These are phyloP conservation scores for Phaeosphaeriaceae sp. DNA, from an alignment of 2,329 filamentous ascomycete genomes.

Conservation along the genomic window DNA sequence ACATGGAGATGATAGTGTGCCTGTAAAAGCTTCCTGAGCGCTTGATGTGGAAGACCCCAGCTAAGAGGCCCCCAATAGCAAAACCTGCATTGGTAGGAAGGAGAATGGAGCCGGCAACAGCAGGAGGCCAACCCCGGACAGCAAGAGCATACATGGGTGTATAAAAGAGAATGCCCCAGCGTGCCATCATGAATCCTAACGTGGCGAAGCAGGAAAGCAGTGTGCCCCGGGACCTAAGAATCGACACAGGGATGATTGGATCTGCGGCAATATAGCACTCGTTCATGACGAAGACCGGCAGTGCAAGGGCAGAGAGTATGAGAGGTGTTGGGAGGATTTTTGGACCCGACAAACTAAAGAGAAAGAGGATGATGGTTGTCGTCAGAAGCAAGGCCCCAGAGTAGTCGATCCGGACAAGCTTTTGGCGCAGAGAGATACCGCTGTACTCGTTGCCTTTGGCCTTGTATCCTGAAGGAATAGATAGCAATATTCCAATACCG, in stretches of 20 bases:
- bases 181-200: constrained; percentile 78
- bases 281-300: constrained; percentile 62
- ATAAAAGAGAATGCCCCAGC: constrained; percentile 83
- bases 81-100: constrained; percentile 85
- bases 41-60: constrained; percentile 77
- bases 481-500: constrained; percentile 67
- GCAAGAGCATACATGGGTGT: constrained; percentile 80
- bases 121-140: constrained; percentile 72
- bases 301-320: constrained; percentile 60
- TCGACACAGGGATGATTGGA: constrained; percentile 75
- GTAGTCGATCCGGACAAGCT: constrained; percentile 75
- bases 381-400: constrained; percentile 65
- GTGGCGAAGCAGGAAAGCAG: constrained; percentile 77
- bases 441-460: constrained; percentile 46
- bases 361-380: constrained; percentile 70
- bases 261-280: constrained; percentile 70
- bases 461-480: constrained; percentile 61
- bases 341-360: constrained; percentile 71
- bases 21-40: constrained; percentile 75
- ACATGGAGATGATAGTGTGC: constrained; percentile 65
- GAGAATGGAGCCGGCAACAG: constrained; percentile 74
- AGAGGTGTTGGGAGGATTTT: constrained; percentile 67
- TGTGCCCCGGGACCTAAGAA: constrained; percentile 73
- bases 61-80: constrained; percentile 72
- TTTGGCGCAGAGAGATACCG: constrained; percentile 54